Percentiles rank a stretch among this genome's conserved stretches.
phyloP scores from a whole-genome alignment of 768 basidiomycete species.

The Rubroboletus pulcherrimus region DNA sequence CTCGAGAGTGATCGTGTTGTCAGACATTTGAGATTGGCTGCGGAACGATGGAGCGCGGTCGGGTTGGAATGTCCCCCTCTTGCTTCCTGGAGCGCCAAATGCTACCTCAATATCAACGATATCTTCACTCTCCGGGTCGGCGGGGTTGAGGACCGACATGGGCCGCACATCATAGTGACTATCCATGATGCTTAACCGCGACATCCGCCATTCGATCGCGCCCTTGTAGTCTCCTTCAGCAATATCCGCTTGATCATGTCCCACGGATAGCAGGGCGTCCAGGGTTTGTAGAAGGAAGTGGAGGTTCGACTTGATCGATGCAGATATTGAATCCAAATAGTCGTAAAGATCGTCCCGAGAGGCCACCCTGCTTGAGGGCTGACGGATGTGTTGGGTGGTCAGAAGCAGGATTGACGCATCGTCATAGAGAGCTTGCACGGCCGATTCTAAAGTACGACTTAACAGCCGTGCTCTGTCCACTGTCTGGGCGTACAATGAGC shows the following conservation, averaged over 20 bases:
- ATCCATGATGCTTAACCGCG: constrained; percentile 60
- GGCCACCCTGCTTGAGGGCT: background rate
- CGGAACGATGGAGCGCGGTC: constrained; percentile 30
- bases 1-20: constrained; percentile 32
- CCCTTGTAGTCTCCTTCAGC: constrained; percentile 68
- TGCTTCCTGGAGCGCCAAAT: constrained; percentile 39
- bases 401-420: constrained; percentile 60
- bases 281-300: constrained; percentile 54
- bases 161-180: constrained; percentile 45
- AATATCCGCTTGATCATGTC: constrained; percentile 67
- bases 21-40: constrained; percentile 34
- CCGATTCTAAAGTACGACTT: constrained; percentile 65
- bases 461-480: constrained; percentile 67
- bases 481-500: constrained; percentile 55
- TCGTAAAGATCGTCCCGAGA: constrained; percentile 31
- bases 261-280: constrained; percentile 58
- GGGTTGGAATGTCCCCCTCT: constrained; percentile 18
- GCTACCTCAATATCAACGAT: constrained; percentile 58
- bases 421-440: constrained; percentile 72
- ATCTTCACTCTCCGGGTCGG: constrained; percentile 45
- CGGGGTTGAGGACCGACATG: constrained; percentile 35
- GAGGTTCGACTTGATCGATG: constrained; percentile 55
- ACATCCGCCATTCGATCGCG: constrained; percentile 76
- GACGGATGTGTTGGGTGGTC: constrained; percentile 44
- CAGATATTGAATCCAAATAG: constrained; percentile 46